Base-by-base conservation (phyloP, 73 alveolate species). In the Paramecium primaurelia region DNA sequence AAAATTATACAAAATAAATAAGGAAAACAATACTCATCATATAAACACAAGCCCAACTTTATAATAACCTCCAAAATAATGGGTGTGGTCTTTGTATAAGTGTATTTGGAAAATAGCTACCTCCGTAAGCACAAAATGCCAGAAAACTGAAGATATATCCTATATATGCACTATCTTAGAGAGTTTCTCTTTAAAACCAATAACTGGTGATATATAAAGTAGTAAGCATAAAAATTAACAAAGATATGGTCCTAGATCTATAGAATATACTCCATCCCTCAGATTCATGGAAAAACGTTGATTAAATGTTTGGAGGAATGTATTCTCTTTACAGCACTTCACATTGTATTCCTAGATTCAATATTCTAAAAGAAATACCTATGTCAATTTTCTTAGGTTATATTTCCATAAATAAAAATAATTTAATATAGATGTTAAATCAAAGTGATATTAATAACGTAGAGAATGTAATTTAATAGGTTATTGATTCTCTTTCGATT, bases 21-120 rank as follows among this genome's bases (percentile, higher is more conserved):
- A 95, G 84, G 83, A 73, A 97, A 59, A 87, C 93, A 68, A 97
- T 69, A 58, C 93, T 92, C 38, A 93, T 59, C 58, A 86, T 26
- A 83, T 96, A 97, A 58, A 90, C 49, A 34, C 94, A 47, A 26
- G 93, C 92, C 26, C 95, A 58, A 16, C 97, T 98, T 49, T 93
- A 92, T 26, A 97, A 88, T 92, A 96, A 80, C 84, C 99, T 92
- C 99, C 99, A 97, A 60, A 96, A 86, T 49, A 91, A 92, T 7
- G 99, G 98, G 64, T 97, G 99, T 6, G 99, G 99, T 71, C 99
- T 89, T 51, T 89, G 40, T 7, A 89, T 89, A 10, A 60, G 32
- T 1, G 94, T 69, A 28, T 89, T 89, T 32, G 94, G 94, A 47
- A 89, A 71, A 59, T 89, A 89, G 59, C 59, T 40, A 26, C 69